Percentiles rank a stretch among this genome's conserved stretches.
phyloP scores from a whole-genome alignment of 306 rosid genomes.

The Nissolia schottii region DNA sequence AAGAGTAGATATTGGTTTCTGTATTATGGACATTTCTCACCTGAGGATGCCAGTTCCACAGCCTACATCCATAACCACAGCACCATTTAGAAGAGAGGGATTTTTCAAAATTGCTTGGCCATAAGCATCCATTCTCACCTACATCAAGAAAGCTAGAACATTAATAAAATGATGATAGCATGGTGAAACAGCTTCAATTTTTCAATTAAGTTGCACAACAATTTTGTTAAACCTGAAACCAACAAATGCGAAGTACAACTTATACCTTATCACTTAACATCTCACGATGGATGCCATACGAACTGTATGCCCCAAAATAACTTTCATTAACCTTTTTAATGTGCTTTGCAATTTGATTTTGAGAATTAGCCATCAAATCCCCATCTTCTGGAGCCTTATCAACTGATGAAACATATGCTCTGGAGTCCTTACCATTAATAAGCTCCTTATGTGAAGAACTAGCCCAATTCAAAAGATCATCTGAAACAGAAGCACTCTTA shows the following conservation, averaged over 20 bases:
- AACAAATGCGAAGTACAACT: slow-evolving; percentile 1
- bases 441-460: slow-evolving; percentile 36
- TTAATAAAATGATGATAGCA: not conserved
- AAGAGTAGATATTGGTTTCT: not conserved
- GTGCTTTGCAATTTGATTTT: slow-evolving; percentile 44
- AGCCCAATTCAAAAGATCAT: slow-evolving; percentile 24
- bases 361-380: slow-evolving; percentile 34
- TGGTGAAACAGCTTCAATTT: not conserved
- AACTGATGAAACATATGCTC: slow-evolving; percentile 24
- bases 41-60: slow-evolving; percentile 95
- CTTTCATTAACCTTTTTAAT: slow-evolving; percentile 65
- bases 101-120: slow-evolving; percentile 75
- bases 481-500: slow-evolving; percentile 30
- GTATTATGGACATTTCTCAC: slow-evolving; percentile 37
- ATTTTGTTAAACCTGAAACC: slow-evolving; percentile 6
- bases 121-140: slow-evolving; percentile 93
- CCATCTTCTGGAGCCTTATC: slow-evolving; percentile 31
- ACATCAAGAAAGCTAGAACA: slow-evolving; percentile 22
- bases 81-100: slow-evolving; percentile 70
- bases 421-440: slow-evolving; percentile 31
- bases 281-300: slow-evolving; percentile 92
- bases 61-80: slow-evolving; percentile 89
- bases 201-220: slow-evolving; percentile 1
- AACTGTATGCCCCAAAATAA: slow-evolving; percentile 88
- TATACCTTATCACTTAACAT: slow-evolving; percentile 92